phyloP scores from a whole-genome alignment of 163 green algal species.

The Scenedesmus sp. region DNA sequence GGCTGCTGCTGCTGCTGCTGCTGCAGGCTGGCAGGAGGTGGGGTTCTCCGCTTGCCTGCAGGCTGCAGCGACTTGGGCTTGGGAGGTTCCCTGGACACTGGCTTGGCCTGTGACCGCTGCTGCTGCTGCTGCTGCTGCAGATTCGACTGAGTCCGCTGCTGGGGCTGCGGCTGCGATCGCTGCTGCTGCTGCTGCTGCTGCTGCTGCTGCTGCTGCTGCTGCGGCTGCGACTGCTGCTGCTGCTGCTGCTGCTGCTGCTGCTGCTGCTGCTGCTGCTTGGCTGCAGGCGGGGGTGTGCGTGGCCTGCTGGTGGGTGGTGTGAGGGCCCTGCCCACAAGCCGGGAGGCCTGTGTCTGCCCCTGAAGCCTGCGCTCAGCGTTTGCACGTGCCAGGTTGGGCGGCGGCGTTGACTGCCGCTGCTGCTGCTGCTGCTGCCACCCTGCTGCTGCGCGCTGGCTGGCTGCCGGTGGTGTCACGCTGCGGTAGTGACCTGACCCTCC shows the following conservation, averaged over 20 bases:
- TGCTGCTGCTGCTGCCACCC: not conserved
- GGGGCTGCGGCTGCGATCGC: conserved; percentile 16
- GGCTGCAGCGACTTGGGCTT: conserved; percentile 32
- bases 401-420: conserved; percentile 12
- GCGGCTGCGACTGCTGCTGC: not conserved
- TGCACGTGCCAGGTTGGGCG: not conserved
- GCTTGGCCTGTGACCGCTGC: not conserved
- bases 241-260: not conserved
- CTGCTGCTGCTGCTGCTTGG: conserved; percentile 32
- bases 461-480: conserved; percentile 42
- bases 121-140: not conserved
- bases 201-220: not conserved
- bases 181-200: not conserved
- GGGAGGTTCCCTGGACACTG: conserved; percentile 22
- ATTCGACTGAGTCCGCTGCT: not conserved
- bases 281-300: conserved; percentile 13
- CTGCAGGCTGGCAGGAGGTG: conserved; percentile 6
- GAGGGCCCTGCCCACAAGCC: conserved; percentile 25
- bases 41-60: conserved; percentile 23
- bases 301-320: conserved; percentile 20
- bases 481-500: not conserved
- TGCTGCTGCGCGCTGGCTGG: not conserved
- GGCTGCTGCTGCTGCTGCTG: not conserved
- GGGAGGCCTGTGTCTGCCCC: not conserved
- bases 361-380: conserved; percentile 21